phyloP scores from a whole-genome alignment of 2,329 filamentous ascomycete species.

The Sporothrix brunneoviolacea region DNA sequence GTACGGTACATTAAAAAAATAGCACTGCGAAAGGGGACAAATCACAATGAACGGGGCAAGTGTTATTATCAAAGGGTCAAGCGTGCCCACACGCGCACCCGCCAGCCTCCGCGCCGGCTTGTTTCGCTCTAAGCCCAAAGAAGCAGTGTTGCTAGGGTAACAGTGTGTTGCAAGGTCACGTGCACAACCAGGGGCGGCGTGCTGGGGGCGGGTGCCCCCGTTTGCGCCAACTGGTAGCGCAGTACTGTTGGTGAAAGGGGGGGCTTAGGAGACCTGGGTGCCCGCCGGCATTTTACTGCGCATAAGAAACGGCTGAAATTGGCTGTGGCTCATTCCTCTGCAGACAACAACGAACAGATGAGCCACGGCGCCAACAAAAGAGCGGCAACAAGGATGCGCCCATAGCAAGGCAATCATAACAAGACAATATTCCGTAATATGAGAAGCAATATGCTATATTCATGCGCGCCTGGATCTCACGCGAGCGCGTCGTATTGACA shows the following conservation, averaged over 20 bases:
- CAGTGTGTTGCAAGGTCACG: conserved; percentile 9
- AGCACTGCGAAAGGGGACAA: neutral
- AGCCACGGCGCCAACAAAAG: neutral
- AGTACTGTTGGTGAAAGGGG: neutral
- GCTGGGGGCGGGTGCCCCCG: conserved; percentile 2
- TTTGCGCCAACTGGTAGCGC: conserved; percentile 1
- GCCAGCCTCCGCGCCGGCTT: neutral
- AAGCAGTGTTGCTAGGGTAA: conserved; percentile 10
- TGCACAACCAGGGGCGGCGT: neutral
- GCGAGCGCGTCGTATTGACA: too few species aligned
- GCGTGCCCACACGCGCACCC: conserved; percentile 8
- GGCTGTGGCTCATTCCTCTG: too few species aligned
- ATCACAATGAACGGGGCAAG: neutral
- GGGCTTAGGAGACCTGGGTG: too few species aligned
- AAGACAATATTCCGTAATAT: neutral
- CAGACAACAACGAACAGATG: too few species aligned
- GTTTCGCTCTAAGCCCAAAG: conserved; percentile 12
- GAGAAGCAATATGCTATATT: neutral
- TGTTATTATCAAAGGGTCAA: conserved; percentile 9
- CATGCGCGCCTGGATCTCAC: neutral
- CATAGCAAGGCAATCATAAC: neutral
- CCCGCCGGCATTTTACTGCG: too few species aligned
- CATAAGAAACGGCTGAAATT: neutral
- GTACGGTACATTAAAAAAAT: neutral
- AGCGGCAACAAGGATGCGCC: neutral